Conservation (phyloP, 1,284 basidiomycete species). For the Ganoderma multipileum region DNA sequence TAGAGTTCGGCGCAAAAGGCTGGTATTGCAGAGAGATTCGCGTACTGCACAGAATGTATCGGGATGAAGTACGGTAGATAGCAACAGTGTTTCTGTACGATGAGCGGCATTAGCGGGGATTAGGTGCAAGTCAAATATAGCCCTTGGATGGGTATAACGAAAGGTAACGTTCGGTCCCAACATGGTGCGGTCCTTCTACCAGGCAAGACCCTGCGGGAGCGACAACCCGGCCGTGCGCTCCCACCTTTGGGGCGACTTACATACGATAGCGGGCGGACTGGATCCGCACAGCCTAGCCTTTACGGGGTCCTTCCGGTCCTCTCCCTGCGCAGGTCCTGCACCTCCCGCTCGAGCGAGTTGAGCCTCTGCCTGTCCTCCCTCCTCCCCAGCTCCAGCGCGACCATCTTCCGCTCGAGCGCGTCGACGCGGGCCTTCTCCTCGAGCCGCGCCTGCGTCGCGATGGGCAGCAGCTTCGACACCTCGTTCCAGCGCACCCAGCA, state of each 20-base stretch:
- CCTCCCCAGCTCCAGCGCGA: conserved; percentile 50
- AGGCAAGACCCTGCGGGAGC: not conserved
- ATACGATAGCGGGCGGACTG: not conserved
- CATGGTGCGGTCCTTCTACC: not conserved
- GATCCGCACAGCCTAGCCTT: not conserved
- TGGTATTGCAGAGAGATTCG: not conserved
- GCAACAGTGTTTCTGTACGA: not conserved
- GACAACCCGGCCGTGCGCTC: not conserved
- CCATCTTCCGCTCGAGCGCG: conserved; percentile 50
- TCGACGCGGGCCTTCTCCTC: conserved; percentile 45
- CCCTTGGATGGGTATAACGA: not conserved
- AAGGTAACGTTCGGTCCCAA: not conserved
- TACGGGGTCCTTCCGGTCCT: conserved; percentile 20
- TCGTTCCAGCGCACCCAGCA: conserved; percentile 35
- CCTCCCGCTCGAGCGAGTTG: conserved; percentile 49
- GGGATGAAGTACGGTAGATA: not conserved
- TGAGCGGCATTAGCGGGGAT: not conserved
- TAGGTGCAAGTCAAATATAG: not conserved
- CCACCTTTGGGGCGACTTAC: not conserved
- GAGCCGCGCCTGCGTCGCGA: conserved; percentile 38
- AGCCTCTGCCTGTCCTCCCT: conserved; percentile 51
- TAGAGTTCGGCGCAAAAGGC: not conserved
- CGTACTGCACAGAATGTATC: not conserved
- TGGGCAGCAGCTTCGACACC: conserved; percentile 37
- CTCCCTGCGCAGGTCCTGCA: conserved; percentile 52